A percentile compares a stretch with the other conserved stretches of the same genome.
Evolutionary conservation across 1,284 basidiomycete species (phyloP).

Genomic region (Cutaneotrichosporon mucoides): DNA sequence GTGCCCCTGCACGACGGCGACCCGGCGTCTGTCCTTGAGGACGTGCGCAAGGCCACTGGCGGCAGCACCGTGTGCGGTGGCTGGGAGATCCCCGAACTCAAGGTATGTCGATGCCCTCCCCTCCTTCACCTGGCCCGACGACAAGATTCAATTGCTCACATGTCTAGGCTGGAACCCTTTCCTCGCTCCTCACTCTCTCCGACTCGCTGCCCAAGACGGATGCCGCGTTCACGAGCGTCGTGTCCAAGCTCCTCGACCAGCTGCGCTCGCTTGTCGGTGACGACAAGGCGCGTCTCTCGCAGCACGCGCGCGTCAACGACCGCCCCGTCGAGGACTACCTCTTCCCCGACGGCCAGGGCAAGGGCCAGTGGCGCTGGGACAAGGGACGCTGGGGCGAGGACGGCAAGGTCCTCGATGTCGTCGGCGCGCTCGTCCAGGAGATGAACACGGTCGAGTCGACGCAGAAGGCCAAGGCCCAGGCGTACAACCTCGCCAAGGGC

Average conservation of each 20-base stretch:
- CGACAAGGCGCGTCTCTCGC: constrained; percentile 72
- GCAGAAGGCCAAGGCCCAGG: constrained; percentile 83
- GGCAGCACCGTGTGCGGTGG: constrained; percentile 40
- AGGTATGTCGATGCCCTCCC: constrained; percentile 31
- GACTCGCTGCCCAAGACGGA: constrained; percentile 93
- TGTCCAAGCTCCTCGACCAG: constrained; percentile 92
- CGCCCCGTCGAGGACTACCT: constrained; percentile 76
- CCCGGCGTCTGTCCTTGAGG: constrained; percentile 51
- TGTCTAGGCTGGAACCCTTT: constrained; percentile 84
- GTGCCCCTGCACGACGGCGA: constrained; percentile 53
- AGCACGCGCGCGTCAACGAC: constrained; percentile 76
- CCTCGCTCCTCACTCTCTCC: constrained; percentile 80
- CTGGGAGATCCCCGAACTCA: constrained; percentile 49
- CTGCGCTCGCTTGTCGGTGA: constrained; percentile 87
- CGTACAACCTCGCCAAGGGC: constrained; percentile 93
- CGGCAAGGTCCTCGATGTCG: constrained; percentile 70
- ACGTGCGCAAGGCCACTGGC: constrained; percentile 47
- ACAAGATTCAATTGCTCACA: too few relatives aligned
- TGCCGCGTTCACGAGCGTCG: constrained; percentile 74
- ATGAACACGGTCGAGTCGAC: constrained; percentile 83
- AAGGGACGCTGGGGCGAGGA: constrained; percentile 79
- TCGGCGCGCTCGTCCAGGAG: constrained; percentile 78
- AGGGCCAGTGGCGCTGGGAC: constrained; percentile 70
- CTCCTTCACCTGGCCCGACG: neutral
- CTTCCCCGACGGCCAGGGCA: constrained; percentile 25